These are phyloP conservation scores for Tylopilus plumbeoviolaceoides DNA, from an alignment of 768 basidiomycete species.

Conservation along the genomic window DNA sequence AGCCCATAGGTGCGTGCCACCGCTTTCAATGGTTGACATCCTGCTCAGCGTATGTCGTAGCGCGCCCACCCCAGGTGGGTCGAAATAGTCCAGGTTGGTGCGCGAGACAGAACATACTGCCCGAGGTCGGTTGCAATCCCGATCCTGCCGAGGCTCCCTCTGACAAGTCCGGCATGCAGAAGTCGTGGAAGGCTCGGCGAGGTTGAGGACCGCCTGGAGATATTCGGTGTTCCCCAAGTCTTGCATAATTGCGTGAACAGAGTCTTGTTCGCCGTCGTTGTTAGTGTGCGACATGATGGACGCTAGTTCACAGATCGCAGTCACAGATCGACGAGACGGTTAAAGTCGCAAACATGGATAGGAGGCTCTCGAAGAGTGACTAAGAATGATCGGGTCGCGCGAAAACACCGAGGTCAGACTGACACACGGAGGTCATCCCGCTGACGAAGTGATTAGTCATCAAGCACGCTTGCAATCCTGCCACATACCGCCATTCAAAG, in stretches of 20 bases:
- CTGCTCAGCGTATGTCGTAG: conserved; percentile 17
- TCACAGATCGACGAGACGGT: neutral
- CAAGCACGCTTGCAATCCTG: too few relatives aligned
- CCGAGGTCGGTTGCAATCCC: neutral
- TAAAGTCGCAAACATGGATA: neutral
- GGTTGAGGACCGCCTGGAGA: conserved; percentile 9
- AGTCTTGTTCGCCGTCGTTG: neutral
- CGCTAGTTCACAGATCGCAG: neutral
- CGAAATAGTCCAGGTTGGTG: conserved; percentile 49
- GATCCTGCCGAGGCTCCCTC: neutral
- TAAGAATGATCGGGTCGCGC: neutral
- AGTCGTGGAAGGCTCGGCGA: conserved; percentile 1
- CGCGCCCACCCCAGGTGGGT: conserved; percentile 43
- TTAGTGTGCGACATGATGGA: conserved; percentile 9
- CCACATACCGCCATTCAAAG: too few relatives aligned
- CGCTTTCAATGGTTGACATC: conserved; percentile 13
- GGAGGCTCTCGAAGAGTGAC: neutral
- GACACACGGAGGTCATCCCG: too few relatives aligned
- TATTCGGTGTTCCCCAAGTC: conserved; percentile 13
- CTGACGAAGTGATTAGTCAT: too few relatives aligned
- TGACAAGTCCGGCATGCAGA: neutral
- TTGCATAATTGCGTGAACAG: conserved; percentile 3
- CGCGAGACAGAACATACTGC: conserved; percentile 22
- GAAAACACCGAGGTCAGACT: neutral
- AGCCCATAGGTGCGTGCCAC: neutral